Evolutionary conservation across 2,329 filamentous ascomycete species (phyloP).

Genomic region (Mycosphaerelloides madeirae): DNA sequence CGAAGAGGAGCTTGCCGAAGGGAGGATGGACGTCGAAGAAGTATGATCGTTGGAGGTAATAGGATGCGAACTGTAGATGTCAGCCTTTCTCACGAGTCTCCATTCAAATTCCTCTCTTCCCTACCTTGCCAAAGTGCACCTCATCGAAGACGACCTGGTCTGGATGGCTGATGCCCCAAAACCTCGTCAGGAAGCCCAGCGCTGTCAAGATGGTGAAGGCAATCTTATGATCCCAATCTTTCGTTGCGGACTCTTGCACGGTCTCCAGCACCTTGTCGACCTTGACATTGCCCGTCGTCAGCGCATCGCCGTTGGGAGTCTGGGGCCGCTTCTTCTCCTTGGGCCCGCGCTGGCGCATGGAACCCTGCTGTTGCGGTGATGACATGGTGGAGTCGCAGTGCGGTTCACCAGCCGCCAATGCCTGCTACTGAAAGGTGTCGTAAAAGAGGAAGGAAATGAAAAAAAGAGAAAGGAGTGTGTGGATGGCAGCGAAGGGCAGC

Average conservation of each 20-base stretch:
- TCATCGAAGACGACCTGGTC: slow-evolving; percentile 98
- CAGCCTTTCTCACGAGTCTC: neutral
- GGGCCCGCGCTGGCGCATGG: slow-evolving; percentile 19
- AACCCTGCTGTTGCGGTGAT: slow-evolving; percentile 9
- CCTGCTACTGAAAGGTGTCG: neutral
- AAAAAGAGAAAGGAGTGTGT: slow-evolving; percentile 4
- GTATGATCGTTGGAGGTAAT: slow-evolving; percentile 93
- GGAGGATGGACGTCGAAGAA: slow-evolving; percentile 99
- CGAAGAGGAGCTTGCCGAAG: slow-evolving; percentile 96
- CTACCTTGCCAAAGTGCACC: slow-evolving; percentile 98
- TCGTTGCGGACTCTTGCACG: slow-evolving; percentile 26
- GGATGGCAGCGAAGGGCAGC: neutral
- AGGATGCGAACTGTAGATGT: slow-evolving; percentile 48
- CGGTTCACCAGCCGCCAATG: slow-evolving; percentile 10
- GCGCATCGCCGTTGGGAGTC: slow-evolving; percentile 19
- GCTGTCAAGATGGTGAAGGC: slow-evolving; percentile 71
- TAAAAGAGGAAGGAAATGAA: neutral
- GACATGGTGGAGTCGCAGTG: slow-evolving; percentile 8
- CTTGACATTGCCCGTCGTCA: slow-evolving; percentile 23
- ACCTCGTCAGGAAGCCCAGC: slow-evolving; percentile 84
- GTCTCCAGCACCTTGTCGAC: slow-evolving; percentile 38
- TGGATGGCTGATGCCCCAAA: slow-evolving; percentile 93
- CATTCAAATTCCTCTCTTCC: slow-evolving; percentile 24
- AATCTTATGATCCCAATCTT: slow-evolving; percentile 77
- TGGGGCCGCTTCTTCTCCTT: slow-evolving; percentile 20